A percentile compares a stretch with the other conserved stretches of the same genome.
These are phyloP conservation scores for Mycogone perniciosa DNA, from an alignment of 2,329 filamentous ascomycete genomes.

Conservation along the genomic window DNA sequence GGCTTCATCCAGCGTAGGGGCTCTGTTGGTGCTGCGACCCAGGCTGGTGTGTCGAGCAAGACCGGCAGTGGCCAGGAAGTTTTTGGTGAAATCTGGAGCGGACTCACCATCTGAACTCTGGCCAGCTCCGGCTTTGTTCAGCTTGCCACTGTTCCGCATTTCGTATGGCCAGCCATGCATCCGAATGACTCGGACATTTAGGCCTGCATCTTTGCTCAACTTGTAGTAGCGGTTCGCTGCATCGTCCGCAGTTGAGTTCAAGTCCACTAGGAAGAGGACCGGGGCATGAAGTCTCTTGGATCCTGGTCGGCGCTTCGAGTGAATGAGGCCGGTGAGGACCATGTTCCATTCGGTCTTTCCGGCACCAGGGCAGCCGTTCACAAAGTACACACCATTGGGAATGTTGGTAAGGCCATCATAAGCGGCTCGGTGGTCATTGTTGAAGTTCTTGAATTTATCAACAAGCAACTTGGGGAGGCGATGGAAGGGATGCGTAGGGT, in stretches of 20 bases:
- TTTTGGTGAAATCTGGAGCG: slow-evolving; percentile 28
- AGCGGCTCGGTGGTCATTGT: slow-evolving; percentile 32
- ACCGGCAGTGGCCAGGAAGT: slow-evolving; percentile 26
- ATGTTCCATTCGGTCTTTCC: slow-evolving; percentile 44
- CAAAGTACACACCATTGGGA: slow-evolving; percentile 37
- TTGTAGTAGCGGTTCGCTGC: slow-evolving; percentile 36
- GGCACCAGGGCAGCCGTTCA: slow-evolving; percentile 42
- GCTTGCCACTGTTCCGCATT: slow-evolving; percentile 24
- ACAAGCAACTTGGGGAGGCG: slow-evolving; percentile 22
- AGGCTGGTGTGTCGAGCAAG: slow-evolving; percentile 17
- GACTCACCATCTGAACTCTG: not conserved
- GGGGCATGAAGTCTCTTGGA: slow-evolving; percentile 22
- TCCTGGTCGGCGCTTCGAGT: slow-evolving; percentile 22
- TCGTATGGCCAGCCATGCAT: slow-evolving; percentile 38
- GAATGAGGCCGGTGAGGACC: slow-evolving; percentile 33
- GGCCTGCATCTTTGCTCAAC: slow-evolving; percentile 30
- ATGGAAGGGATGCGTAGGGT: slow-evolving; percentile 19
- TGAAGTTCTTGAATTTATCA: slow-evolving; percentile 27
- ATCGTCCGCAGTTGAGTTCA: slow-evolving; percentile 42
- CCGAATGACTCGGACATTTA: slow-evolving; percentile 30
- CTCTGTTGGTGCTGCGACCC: slow-evolving; percentile 18
- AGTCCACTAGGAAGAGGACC: slow-evolving; percentile 41
- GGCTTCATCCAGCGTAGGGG: slow-evolving; percentile 37
- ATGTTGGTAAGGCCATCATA: slow-evolving; percentile 30
- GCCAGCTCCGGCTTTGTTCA: slow-evolving; percentile 18